phyloP scores from a whole-genome alignment of 305 asterid species.

The Euphrasia arctica region DNA sequence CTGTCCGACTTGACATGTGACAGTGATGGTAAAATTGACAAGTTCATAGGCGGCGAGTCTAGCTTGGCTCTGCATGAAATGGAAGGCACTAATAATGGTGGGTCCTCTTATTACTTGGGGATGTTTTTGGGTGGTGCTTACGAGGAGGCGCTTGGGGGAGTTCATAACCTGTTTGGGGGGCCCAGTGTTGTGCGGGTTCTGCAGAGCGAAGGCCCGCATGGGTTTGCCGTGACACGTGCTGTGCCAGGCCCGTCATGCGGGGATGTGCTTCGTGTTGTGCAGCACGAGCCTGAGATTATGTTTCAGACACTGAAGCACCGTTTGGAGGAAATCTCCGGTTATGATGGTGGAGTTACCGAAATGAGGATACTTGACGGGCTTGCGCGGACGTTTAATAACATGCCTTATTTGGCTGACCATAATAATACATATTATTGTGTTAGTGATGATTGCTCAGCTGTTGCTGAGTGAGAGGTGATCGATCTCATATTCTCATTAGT shows the following conservation, averaged over 20 bases:
- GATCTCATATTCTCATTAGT: no score
- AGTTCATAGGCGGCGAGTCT: slow-evolving; percentile 90
- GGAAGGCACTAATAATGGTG: slow-evolving; percentile 23
- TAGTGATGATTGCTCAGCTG: no score
- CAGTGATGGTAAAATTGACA: slow-evolving; percentile 89
- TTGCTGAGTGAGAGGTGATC: no score
- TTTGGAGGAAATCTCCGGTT: slow-evolving; percentile 44
- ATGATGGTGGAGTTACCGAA: slow-evolving; percentile 25
- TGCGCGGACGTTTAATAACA: slow-evolving; percentile 63
- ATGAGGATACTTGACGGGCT: slow-evolving; percentile 45
- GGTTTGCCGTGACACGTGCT: slow-evolving; percentile 77
- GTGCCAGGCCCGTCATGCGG: slow-evolving; percentile 75
- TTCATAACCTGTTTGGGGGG: slow-evolving; percentile 87
- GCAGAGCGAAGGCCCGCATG: slow-evolving; percentile 82
- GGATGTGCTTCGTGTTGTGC: slow-evolving; percentile 88
- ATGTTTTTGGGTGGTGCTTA: slow-evolving; percentile 99
- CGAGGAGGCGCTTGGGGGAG: slow-evolving; percentile 90
- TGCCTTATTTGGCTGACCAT: slow-evolving; percentile 67
- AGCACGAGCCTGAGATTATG: slow-evolving; percentile 93
- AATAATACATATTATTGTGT: no score
- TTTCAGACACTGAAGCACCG: slow-evolving; percentile 87
- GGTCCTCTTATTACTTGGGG: slow-evolving; percentile 57
- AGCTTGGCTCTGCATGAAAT: slow-evolving; percentile 80
- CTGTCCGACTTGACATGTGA: slow-evolving; percentile 92
- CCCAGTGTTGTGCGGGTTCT: slow-evolving; percentile 80